Evolutionary conservation across 129 eudicot genomes (phyloP).

Genomic region (Tanacetum coccineum): DNA sequence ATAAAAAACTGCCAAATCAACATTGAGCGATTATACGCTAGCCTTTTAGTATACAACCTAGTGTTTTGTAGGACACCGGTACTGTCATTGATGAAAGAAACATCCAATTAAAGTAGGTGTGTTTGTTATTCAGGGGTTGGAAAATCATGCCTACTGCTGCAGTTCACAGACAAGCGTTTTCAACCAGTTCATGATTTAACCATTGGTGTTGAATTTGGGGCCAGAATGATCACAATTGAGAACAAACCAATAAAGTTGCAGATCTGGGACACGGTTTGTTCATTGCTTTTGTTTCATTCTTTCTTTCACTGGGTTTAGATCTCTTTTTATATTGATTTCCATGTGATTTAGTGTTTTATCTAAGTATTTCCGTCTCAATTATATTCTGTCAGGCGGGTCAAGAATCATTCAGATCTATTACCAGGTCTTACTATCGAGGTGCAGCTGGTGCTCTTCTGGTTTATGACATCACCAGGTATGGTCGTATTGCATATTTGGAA

Average conservation of each 20-base stretch:
- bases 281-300: background rate
- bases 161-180: constrained; percentile 93
- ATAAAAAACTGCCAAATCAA: background rate
- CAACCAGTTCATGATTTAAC: constrained; percentile 93
- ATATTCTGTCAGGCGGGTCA: constrained; percentile 73
- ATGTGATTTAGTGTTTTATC: background rate
- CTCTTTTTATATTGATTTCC: background rate
- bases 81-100: background rate
- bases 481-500: background rate
- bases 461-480: constrained; percentile 71
- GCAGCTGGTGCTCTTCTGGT: constrained; percentile 98
- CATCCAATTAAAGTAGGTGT: background rate
- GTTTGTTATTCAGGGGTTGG: constrained; percentile 33
- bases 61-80: background rate
- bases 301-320: background rate
- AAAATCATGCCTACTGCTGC: constrained; percentile 79
- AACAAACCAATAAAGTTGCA: constrained; percentile 84
- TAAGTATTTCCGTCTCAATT: background rate
- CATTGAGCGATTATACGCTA: background rate
- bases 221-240: constrained; percentile 88
- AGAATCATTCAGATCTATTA: constrained; percentile 92
- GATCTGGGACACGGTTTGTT: constrained; percentile 52
- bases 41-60: background rate
- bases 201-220: constrained; percentile 97
- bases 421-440: constrained; percentile 92